Evolutionary conservation across 768 basidiomycete species (phyloP).

Genomic region (Podaxis carcinomalis): DNA sequence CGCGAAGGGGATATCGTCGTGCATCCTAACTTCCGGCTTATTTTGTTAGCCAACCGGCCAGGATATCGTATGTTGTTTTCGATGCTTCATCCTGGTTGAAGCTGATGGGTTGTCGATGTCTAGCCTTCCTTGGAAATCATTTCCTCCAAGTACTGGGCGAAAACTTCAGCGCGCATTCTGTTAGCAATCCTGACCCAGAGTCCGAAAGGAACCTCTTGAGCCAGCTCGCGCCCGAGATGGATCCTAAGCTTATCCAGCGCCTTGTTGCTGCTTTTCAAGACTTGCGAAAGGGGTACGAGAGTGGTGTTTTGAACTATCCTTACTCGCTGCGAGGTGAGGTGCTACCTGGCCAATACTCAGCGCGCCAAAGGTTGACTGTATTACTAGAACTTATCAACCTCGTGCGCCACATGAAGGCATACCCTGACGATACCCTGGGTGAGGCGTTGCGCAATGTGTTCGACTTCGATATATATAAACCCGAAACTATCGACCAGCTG

Average conservation of each 20-base stretch:
- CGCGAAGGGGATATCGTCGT: slow-evolving; percentile 54
- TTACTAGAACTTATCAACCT: slow-evolving; percentile 59
- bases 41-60: slow-evolving; percentile 63
- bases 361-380: not conserved
- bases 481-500: slow-evolving; percentile 59
- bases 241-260: slow-evolving; percentile 46
- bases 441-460: slow-evolving; percentile 60
- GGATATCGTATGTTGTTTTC: slow-evolving; percentile 53
- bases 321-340: slow-evolving; percentile 61
- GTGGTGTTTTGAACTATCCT: slow-evolving; percentile 56
- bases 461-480: slow-evolving; percentile 66
- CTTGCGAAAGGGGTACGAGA: slow-evolving; percentile 52
- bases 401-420: slow-evolving; percentile 58
- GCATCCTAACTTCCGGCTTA: slow-evolving; percentile 59
- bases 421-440: slow-evolving; percentile 54
- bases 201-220: slow-evolving; percentile 58
- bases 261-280: slow-evolving; percentile 66
- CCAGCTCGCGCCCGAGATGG: slow-evolving; percentile 59
- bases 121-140: slow-evolving; percentile 71
- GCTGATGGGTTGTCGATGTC: not conserved
- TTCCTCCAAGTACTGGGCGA: slow-evolving; percentile 71
- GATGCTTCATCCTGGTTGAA: not conserved
- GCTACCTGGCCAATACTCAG: not conserved
- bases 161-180: slow-evolving; percentile 62
- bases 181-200: slow-evolving; percentile 62